Conservation (phyloP, 306 rosid genomes). For the Dalbergia oliveri region DNA sequence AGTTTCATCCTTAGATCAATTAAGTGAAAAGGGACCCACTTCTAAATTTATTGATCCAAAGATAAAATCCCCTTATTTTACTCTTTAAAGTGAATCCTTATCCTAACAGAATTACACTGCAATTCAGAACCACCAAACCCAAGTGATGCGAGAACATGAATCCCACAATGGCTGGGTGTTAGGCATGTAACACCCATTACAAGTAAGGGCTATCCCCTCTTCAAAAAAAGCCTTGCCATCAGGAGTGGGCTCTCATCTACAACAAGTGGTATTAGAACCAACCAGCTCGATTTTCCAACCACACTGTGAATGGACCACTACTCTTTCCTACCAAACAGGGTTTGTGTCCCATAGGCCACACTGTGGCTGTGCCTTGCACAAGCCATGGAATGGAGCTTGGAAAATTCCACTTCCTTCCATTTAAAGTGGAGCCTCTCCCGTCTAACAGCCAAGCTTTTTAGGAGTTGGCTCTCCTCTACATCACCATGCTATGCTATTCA, state of each 20-base stretch:
- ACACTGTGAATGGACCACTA: background rate
- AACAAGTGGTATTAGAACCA: background rate
- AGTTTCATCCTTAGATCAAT: no score
- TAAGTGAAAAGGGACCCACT: no score
- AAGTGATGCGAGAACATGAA: no score
- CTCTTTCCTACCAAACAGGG: background rate
- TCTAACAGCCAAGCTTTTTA: background rate
- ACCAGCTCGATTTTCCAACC: background rate
- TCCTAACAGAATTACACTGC: constrained; percentile 9
- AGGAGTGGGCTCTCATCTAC: background rate
- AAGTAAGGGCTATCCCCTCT: no score
- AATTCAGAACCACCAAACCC: background rate
- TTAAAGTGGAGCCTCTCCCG: background rate
- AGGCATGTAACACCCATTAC: background rate
- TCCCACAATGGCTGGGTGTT: background rate
- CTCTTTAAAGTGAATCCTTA: no score
- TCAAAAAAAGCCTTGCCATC: background rate
- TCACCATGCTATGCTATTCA: no score
- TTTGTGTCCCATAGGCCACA: background rate
- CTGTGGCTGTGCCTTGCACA: no score
- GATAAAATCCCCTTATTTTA: no score
- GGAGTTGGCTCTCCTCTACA: background rate
- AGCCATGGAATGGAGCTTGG: no score
- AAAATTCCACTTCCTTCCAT: background rate
- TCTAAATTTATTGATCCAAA: no score